Conservation (phyloP, 2,329 filamentous ascomycete genomes). For the Didymosphaeria variabile region DNA sequence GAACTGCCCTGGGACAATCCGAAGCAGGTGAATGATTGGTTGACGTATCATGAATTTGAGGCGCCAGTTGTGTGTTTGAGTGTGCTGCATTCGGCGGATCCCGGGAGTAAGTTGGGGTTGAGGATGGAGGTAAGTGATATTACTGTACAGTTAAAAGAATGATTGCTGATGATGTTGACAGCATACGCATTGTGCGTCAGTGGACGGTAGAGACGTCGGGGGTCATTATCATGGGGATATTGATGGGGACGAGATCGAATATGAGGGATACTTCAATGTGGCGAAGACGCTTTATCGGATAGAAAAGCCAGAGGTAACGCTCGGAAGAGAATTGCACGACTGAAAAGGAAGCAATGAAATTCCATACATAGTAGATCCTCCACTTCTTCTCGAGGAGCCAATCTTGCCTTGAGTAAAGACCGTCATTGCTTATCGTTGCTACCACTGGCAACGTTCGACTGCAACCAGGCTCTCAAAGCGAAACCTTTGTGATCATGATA, state of each 20-base stretch:
- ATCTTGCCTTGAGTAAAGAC: no score
- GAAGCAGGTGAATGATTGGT: slow-evolving; percentile 21
- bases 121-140: slow-evolving; percentile 50
- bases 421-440: no score
- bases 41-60: slow-evolving; percentile 27
- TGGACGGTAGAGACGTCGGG: slow-evolving; percentile 41
- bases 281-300: slow-evolving; percentile 54
- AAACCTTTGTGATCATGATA: no score
- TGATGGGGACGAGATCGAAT: slow-evolving; percentile 55
- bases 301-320: slow-evolving; percentile 33
- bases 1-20: slow-evolving; percentile 12
- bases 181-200: slow-evolving; percentile 59
- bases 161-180: neutral
- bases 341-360: neutral
- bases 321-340: neutral
- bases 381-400: no score
- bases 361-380: neutral
- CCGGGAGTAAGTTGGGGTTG: slow-evolving; percentile 47
- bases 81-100: slow-evolving; percentile 47
- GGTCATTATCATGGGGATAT: slow-evolving; percentile 55
- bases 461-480: no score
- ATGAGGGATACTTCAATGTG: slow-evolving; percentile 59
- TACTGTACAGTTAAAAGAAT: neutral
- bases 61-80: slow-evolving; percentile 25
- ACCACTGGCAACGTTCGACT: no score